These are phyloP conservation scores for Chenopodium album DNA, from an alignment of 148 eudicot species.

Conservation along the genomic window DNA sequence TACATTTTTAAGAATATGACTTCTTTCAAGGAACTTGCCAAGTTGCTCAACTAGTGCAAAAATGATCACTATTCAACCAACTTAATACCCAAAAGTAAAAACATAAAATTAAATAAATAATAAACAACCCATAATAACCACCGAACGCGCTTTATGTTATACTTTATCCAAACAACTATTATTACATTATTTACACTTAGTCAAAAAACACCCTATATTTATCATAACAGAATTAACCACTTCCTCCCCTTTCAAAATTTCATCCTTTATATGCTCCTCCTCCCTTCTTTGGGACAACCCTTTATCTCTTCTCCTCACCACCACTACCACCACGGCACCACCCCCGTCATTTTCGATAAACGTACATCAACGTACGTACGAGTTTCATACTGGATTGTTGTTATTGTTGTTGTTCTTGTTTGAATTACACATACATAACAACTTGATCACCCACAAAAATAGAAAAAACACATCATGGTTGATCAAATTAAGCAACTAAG, in stretches of 20 bases:
- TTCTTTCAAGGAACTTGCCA: slow-evolving; percentile 5
- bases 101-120: too few relatives aligned
- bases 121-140: not conserved
- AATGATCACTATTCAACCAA: not conserved
- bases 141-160: slow-evolving; percentile 23
- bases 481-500: slow-evolving; percentile 36
- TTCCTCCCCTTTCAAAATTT: not conserved
- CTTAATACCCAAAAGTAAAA: not conserved
- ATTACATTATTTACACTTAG: not conserved
- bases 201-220: slow-evolving; percentile 1
- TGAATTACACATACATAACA: not conserved
- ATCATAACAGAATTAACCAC: not conserved
- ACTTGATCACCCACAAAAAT: not conserved
- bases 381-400: not conserved
- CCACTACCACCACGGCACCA: not conserved
- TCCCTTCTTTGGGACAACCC: not conserved
- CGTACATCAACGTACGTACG: not conserved
- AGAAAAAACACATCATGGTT: not conserved
- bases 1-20: not conserved
- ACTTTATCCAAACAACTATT: not conserved
- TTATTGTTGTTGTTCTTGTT: not conserved
- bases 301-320: slow-evolving; percentile 8
- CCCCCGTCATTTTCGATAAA: not conserved
- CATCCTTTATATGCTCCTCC: not conserved
- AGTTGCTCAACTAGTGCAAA: not conserved